Evolutionary conservation across 2,329 filamentous ascomycete genomes (phyloP).

Genomic region (Fusarium tjaetaba): DNA sequence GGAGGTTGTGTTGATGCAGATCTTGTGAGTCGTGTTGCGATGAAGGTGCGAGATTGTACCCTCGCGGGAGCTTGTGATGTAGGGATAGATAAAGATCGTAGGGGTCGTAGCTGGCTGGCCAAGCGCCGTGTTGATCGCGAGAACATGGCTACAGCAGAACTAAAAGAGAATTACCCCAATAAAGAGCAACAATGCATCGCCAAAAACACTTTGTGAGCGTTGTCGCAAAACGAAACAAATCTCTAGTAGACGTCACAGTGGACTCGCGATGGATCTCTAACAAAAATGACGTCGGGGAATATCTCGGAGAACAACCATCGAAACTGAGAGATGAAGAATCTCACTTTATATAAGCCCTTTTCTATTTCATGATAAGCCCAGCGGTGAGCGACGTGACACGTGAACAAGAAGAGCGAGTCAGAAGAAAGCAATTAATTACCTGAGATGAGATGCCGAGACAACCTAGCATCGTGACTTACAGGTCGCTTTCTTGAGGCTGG

Average conservation of each 20-base stretch:
- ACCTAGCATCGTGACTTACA: slow-evolving; percentile 26
- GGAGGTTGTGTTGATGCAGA: neutral
- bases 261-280: slow-evolving; percentile 2
- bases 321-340: slow-evolving; percentile 8
- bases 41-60: slow-evolving; percentile 24
- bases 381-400: slow-evolving; percentile 31
- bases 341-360: slow-evolving; percentile 6
- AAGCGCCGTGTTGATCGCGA: slow-evolving; percentile 26
- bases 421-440: neutral
- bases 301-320: slow-evolving; percentile 13
- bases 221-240: neutral
- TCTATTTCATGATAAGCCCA: slow-evolving; percentile 9
- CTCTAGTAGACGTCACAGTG: slow-evolving; percentile 18
- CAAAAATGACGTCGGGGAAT: slow-evolving; percentile 32
- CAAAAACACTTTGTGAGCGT: neutral
- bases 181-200: slow-evolving; percentile 18
- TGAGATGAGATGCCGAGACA: slow-evolving; percentile 31
- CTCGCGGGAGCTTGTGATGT: slow-evolving; percentile 8
- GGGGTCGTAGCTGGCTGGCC: slow-evolving; percentile 15
- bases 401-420: slow-evolving; percentile 12
- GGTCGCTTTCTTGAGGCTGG: neutral
- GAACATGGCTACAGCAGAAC: slow-evolving; percentile 21
- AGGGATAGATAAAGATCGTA: slow-evolving; percentile 7
- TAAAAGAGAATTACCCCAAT: neutral
- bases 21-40: neutral